Evolutionary conservation across 768 basidiomycete species (phyloP).

Genomic region (Coprinellus micaceus): DNA sequence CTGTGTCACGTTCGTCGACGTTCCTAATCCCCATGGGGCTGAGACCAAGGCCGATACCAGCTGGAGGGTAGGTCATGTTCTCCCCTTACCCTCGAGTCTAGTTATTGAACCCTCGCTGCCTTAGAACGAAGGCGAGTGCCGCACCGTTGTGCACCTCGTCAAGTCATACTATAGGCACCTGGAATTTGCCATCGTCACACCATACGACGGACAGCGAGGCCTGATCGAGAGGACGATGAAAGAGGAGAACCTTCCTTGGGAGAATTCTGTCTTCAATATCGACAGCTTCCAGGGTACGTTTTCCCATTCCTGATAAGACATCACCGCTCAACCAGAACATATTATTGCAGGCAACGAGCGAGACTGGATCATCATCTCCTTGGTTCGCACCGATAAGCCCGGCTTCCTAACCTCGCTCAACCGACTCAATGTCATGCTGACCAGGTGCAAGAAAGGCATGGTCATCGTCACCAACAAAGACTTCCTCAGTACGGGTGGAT

Average conservation of each 20-base stretch:
- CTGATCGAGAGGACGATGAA: constrained; percentile 36
- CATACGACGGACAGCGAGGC: constrained; percentile 51
- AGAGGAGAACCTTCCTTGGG: constrained; percentile 30
- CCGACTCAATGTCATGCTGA: constrained; percentile 53
- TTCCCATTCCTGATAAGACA: background rate
- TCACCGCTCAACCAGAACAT: background rate
- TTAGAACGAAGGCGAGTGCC: constrained; percentile 42
- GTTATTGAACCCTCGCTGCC: background rate
- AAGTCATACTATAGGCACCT: constrained; percentile 33
- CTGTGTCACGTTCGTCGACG: constrained; percentile 46
- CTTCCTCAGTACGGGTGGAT: constrained; percentile 35
- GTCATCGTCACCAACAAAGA: constrained; percentile 41
- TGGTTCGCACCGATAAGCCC: constrained; percentile 38
- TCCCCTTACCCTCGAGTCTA: background rate
- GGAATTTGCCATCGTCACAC: constrained; percentile 48
- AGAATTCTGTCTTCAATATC: constrained; percentile 44
- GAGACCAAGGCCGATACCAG: constrained; percentile 39
- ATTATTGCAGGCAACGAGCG: constrained; percentile 7
- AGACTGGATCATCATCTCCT: constrained; percentile 20
- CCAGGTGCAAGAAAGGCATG: constrained; percentile 45
- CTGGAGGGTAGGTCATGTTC: constrained; percentile 34
- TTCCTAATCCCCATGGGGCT: constrained; percentile 21
- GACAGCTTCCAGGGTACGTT: constrained; percentile 52
- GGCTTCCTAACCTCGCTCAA: constrained; percentile 45
- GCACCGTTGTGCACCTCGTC: constrained; percentile 39